Conservation (phyloP, 768 basidiomycete species). For the Mrakia blollopis region DNA sequence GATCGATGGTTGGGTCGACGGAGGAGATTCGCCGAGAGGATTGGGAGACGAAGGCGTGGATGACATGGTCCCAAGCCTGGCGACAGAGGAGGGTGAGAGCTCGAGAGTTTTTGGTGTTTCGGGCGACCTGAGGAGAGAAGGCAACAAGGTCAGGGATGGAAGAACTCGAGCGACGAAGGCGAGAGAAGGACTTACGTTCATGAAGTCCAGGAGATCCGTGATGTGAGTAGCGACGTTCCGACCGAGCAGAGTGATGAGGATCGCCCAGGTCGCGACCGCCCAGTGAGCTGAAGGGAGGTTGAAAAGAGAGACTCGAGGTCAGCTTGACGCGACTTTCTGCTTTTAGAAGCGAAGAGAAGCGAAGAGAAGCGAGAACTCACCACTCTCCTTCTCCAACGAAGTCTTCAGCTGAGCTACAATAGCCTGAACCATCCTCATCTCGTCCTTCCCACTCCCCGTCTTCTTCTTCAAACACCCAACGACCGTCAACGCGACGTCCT, state of each 20-base stretch:
- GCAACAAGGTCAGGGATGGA: background rate
- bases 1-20: slow-evolving; percentile 1
- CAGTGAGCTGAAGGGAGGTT: slow-evolving; percentile 8
- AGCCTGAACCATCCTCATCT: slow-evolving; percentile 15
- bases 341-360: too few species aligned
- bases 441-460: slow-evolving; percentile 13
- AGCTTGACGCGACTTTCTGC: background rate
- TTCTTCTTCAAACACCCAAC: slow-evolving; percentile 24
- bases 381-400: slow-evolving; percentile 16
- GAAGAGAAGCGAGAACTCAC: background rate
- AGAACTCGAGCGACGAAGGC: background rate
- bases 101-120: slow-evolving; percentile 15
- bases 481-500: slow-evolving; percentile 26
- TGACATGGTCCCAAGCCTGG: slow-evolving; percentile 30
- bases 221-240: slow-evolving; percentile 29
- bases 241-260: slow-evolving; percentile 24
- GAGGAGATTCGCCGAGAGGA: slow-evolving; percentile 23
- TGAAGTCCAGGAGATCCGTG: slow-evolving; percentile 30
- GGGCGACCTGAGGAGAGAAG: slow-evolving; percentile 5
- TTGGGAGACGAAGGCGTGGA: slow-evolving; percentile 30
- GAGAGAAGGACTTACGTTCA: slow-evolving; percentile 15
- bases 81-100: slow-evolving; percentile 20
- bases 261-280: slow-evolving; percentile 28
- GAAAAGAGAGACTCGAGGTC: background rate
- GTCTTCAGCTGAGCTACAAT: slow-evolving; percentile 9